Base-by-base conservation (phyloP, 805 yeast genomes). In the Metschnikowia borealis region DNA sequence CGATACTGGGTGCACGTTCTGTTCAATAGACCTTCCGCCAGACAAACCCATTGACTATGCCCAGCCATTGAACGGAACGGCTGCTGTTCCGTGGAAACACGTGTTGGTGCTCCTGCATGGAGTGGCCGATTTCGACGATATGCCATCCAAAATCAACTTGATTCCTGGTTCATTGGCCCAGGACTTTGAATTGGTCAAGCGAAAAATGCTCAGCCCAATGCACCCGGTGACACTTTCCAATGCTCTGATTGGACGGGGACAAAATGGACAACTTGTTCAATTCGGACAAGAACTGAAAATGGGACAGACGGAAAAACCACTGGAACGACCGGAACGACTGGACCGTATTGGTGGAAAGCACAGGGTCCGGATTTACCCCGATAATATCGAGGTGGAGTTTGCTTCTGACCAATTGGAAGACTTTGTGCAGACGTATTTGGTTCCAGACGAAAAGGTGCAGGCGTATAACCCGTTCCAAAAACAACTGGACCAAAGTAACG, bases 1-100 rank as follows among this genome's bases (percentile, higher is more conserved):
- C 44, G 84, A 82, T 52, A 81, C 86, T 0, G 87, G 87, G 0
- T 83, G 88, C 59, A 83, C 89, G 0, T 68, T 62, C 53, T 85
- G 90, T 56, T 58, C 64, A 38, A 34, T 61, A 2, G 56, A 58
- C 31, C 70, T 76, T 50, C 85, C 83, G 2, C 54, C 53, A 6
- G 69, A 62, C 42, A 70, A 74, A 51, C 79, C 64, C 36, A 74
- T 78, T 38, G 75, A 78, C 54, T 61, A 54, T 44, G 57, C 56
- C 5, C 68, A 62, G 44, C 72, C 73, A 35, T 60, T 84, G 15
- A 63, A 70, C 26, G 73, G 74, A 13, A 79, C 89, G 0, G 74
- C 74, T 31, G 78, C 80, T 0, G 55, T 65, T 3, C 76, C 79
- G 5, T 77, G 80, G 77, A 82, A 81, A 52, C 87, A 84, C 58